These are phyloP conservation scores for Capronia coronata DNA, from an alignment of 2,329 filamentous ascomycete genomes.

Conservation along the genomic window DNA sequence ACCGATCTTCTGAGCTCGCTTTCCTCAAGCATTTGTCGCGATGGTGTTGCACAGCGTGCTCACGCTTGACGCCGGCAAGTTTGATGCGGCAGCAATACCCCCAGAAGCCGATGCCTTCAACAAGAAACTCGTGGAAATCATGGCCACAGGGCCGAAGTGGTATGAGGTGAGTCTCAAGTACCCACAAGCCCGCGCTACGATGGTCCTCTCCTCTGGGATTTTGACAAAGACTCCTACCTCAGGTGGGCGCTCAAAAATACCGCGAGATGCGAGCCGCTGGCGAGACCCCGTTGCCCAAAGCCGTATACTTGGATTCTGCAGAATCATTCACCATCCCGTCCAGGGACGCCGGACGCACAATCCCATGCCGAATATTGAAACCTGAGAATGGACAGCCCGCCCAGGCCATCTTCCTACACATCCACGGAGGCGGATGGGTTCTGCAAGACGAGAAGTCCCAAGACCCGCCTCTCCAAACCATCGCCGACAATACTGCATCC, in stretches of 20 bases:
- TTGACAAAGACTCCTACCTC: too few relatives aligned
- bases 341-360: slow-evolving; percentile 44
- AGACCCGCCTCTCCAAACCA: slow-evolving; percentile 44
- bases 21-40: background rate
- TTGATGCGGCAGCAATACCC: slow-evolving; percentile 22
- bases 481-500: slow-evolving; percentile 45
- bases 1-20: too few relatives aligned
- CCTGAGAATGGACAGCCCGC: slow-evolving; percentile 40
- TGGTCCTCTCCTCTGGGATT: too few relatives aligned
- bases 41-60: slow-evolving; percentile 15
- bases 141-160: slow-evolving; percentile 44
- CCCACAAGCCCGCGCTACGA: background rate
- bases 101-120: slow-evolving; percentile 27
- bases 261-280: slow-evolving; percentile 50
- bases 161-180: slow-evolving; percentile 44
- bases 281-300: slow-evolving; percentile 47
- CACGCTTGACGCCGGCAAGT: slow-evolving; percentile 19
- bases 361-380: slow-evolving; percentile 49
- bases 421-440: slow-evolving; percentile 49
- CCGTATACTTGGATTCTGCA: slow-evolving; percentile 42
- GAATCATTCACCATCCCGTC: slow-evolving; percentile 47
- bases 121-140: slow-evolving; percentile 30
- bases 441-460: slow-evolving; percentile 35
- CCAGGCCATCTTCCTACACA: slow-evolving; percentile 48
- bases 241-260: slow-evolving; percentile 50